Conservation (phyloP, 148 eudicot species). For the Polygonum maritimum region DNA sequence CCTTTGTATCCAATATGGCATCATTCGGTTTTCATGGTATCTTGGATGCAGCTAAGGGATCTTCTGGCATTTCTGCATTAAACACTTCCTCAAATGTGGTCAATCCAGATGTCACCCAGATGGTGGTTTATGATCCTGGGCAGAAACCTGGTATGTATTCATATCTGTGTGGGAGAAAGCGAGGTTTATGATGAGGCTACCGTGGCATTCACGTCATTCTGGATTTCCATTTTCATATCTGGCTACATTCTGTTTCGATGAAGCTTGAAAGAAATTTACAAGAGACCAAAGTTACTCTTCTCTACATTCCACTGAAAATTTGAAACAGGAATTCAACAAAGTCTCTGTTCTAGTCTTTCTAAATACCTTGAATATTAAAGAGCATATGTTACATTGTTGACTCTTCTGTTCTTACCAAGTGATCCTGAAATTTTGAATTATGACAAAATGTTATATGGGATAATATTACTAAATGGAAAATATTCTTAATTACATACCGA, state of each 20-base stretch:
- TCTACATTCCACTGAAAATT: not conserved
- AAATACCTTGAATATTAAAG: not conserved
- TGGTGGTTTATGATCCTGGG: slow-evolving; percentile 68
- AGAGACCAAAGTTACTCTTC: not conserved
- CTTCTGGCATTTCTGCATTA: slow-evolving; percentile 33
- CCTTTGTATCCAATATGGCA: not conserved
- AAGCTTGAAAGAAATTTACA: not conserved
- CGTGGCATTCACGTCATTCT: not conserved
- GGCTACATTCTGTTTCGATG: not conserved
- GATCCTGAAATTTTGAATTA: not conserved
- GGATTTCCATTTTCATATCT: not conserved
- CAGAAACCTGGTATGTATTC: slow-evolving; percentile 54
- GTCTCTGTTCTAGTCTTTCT: not conserved
- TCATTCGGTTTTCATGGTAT: not conserved
- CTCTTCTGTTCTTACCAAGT: not conserved
- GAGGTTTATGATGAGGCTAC: not conserved
- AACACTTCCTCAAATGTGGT: slow-evolving; percentile 43
- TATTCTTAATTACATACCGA: not conserved
- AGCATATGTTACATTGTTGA: not conserved
- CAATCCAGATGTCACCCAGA: slow-evolving; percentile 69
- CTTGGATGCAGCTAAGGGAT: slow-evolving; percentile 44
- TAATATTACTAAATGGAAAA: not conserved
- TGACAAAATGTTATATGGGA: not conserved
- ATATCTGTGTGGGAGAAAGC: not conserved
- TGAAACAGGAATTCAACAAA: not conserved